Base-by-base conservation (phyloP, 2,329 filamentous ascomycete genomes). In the Biscogniauxia sp. region DNA sequence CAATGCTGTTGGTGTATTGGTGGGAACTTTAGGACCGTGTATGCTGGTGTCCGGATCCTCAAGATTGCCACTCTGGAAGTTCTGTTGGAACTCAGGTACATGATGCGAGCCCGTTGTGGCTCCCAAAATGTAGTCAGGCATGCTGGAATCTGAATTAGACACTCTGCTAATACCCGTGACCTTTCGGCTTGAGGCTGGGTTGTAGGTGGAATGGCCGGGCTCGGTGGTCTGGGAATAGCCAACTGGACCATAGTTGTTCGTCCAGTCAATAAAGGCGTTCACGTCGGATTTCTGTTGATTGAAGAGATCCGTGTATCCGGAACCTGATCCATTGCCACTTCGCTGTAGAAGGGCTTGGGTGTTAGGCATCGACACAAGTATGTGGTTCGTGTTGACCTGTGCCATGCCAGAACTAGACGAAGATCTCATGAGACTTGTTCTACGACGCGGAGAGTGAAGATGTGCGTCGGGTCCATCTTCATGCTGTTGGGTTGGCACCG, bases 391-490 rank as follows among this genome's bases (percentile, higher is more conserved):
- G 41, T 66, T 66, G 51, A 61, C 23, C 25, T 69, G 66, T 26
- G 66, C 51, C 51, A 64, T 56, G 23, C 63, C 67, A 37, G 67
- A 64, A 19, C 53, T 56, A 3, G 63, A 55, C 20, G 60, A 61
- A 11, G 55, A 55, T 50, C 67, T 69, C 26, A 64, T 55, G 2
- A 67, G 63, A 50, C 67, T 63, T 1, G 68, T 62, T 49, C 70
- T 74, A 51, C 76, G 76, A 20, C 81, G 80, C 20, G 87, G 88
- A 0, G 88, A 89, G 67, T 90, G 87, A 1, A 83, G 77, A 69
- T 90, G 88, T 6, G 80, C 79, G n/a, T 87, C 83, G 2, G 80
- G 73, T 2, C 76, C 75, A 51, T 81, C 78, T 50, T 83, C 80
- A 1, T 76, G 72, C 3, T 74, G 71, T 41, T 77, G 76, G 0